Evolutionary conservation across 768 basidiomycete genomes (phyloP).

Genomic region (Collybia nuda): DNA sequence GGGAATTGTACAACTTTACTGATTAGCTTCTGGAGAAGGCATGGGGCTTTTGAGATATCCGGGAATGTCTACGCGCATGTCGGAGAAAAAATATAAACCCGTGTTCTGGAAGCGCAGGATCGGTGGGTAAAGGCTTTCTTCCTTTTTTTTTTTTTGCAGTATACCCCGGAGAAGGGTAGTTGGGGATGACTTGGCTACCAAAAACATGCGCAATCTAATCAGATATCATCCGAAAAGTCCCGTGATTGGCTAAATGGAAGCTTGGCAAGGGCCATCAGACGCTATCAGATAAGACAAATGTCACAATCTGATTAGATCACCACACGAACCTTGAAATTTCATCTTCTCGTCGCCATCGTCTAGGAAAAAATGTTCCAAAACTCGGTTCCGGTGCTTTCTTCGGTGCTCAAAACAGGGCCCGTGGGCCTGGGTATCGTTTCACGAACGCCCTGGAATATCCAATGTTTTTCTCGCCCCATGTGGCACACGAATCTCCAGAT

Average conservation of each 20-base stretch:
- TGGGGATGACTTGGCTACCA: constrained; percentile 12
- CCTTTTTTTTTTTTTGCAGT: background rate
- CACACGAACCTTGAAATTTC: constrained; percentile 2
- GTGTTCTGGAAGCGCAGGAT: background rate
- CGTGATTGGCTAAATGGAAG: constrained; percentile 17
- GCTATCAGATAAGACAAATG: constrained; percentile 24
- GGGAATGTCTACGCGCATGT: background rate
- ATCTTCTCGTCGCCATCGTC: background rate
- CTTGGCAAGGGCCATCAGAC: constrained; percentile 20
- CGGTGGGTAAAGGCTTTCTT: background rate
- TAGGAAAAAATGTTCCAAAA: background rate
- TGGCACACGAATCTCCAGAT: no score
- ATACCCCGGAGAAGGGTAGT: background rate
- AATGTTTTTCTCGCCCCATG: no score
- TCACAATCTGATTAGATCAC: constrained; percentile 27
- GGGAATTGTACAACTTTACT: no score
- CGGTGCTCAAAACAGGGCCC: no score
- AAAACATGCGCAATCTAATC: constrained; percentile 28
- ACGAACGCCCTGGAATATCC: no score
- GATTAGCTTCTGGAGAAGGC: background rate
- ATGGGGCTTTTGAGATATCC: constrained; percentile 2
- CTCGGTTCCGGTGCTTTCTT: no score
- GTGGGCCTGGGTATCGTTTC: no score
- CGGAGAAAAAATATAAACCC: background rate
- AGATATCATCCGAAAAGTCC: constrained; percentile 26